A percentile compares a stretch with the other conserved stretches of the same genome.
Conservation (phyloP, 2,329 filamentous ascomycete species). For the Diaporthe eres region DNA sequence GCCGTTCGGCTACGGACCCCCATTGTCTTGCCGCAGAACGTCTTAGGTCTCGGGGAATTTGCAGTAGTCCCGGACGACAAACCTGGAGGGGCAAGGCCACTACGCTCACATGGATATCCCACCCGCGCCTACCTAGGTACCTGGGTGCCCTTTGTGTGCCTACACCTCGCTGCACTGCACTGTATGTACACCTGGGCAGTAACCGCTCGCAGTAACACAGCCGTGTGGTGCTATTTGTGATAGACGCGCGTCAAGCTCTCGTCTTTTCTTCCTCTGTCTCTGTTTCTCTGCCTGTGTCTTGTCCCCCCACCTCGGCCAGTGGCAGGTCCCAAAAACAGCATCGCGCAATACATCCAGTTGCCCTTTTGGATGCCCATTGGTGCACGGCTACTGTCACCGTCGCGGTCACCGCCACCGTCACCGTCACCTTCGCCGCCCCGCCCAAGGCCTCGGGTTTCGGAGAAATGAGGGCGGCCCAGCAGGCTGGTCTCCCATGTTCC, state of each 20-base stretch:
- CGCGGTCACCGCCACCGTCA: not conserved
- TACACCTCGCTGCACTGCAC: not conserved
- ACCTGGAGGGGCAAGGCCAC: slow-evolving; percentile 1
- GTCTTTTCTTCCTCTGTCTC: not conserved
- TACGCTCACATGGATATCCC: not conserved
- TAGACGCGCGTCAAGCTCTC: slow-evolving; percentile 24
- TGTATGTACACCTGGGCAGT: not conserved
- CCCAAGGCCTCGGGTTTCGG: slow-evolving; percentile 17
- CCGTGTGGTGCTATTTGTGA: slow-evolving; percentile 26
- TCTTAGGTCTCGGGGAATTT: not conserved
- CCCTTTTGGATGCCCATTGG: not conserved
- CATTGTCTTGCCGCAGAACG: not conserved
- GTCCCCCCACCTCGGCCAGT: not conserved
- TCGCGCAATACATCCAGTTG: too few relatives aligned
- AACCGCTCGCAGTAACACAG: slow-evolving; percentile 12
- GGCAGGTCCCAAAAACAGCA: not conserved
- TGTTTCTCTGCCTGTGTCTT: not conserved
- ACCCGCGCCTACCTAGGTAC: not conserved
- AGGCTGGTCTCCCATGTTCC: not conserved
- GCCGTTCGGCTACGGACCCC: not conserved
- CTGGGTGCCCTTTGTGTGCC: not conserved
- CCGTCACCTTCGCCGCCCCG: not conserved
- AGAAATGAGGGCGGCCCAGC: slow-evolving; percentile 3
- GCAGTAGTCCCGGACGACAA: not conserved
- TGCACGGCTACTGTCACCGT: not conserved